A percentile compares a stretch with the other conserved stretches of the same genome.
Evolutionary conservation across 192 early-diverging fungal genomes (phyloP).

Genomic region (Backusella parvicylindrica): DNA sequence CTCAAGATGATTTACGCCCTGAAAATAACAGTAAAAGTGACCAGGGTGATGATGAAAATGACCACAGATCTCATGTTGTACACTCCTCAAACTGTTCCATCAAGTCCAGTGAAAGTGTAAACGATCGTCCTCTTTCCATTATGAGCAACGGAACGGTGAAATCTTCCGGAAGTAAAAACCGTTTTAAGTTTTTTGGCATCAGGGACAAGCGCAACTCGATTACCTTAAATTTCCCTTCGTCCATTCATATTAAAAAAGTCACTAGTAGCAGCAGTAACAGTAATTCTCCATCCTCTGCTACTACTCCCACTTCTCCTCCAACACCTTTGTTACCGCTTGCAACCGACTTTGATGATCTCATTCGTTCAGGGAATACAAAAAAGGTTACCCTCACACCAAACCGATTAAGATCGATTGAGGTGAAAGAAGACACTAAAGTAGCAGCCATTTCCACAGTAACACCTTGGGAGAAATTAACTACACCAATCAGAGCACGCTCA

Average conservation of each 20-base stretch:
- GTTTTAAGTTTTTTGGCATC: slow-evolving; percentile 23
- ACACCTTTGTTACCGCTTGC: slow-evolving; percentile 4
- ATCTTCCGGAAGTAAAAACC: slow-evolving; percentile 20
- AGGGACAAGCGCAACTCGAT: slow-evolving; percentile 17
- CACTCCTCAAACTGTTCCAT: slow-evolving; percentile 14
- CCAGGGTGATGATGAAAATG: slow-evolving; percentile 13
- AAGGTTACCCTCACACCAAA: slow-evolving; percentile 60
- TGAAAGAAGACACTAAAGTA: slow-evolving; percentile 4
- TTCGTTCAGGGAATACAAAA: slow-evolving; percentile 52
- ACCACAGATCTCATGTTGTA: neutral
- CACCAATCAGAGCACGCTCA: neutral
- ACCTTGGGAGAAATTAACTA: neutral
- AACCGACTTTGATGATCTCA: slow-evolving; percentile 48
- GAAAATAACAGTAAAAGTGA: slow-evolving; percentile 3
- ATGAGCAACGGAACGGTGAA: slow-evolving; percentile 22
- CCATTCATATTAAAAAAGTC: neutral
- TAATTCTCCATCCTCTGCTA: neutral
- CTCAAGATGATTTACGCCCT: neutral
- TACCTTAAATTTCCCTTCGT: neutral
- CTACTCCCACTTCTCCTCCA: neutral
- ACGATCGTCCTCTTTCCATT: slow-evolving; percentile 23
- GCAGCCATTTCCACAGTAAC: neutral
- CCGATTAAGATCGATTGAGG: slow-evolving; percentile 53
- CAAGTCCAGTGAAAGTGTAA: slow-evolving; percentile 13
- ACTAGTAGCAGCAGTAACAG: neutral